A percentile compares a stretch with the other conserved stretches of the same genome.
Conservation (phyloP, 2,329 filamentous ascomycete species). For the Penicillium sp. region DNA sequence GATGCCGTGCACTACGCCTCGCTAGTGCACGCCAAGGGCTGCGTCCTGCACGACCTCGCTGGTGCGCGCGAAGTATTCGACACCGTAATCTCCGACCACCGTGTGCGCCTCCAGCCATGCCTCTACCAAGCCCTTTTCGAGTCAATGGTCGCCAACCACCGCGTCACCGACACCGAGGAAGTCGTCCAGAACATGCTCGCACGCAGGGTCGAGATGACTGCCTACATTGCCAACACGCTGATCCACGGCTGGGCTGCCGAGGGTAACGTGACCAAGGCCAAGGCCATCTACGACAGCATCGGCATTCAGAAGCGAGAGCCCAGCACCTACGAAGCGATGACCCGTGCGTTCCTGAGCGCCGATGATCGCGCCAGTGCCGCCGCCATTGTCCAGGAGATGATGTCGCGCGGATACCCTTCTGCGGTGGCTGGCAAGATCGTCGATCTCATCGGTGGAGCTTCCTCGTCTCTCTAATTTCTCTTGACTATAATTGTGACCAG, state of each 20-base stretch:
- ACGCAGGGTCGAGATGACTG: conserved; percentile 77
- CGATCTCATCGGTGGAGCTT: conserved; percentile 68
- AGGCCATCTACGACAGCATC: conserved; percentile 75
- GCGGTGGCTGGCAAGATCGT: conserved; percentile 92
- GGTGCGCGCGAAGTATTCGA: conserved; percentile 82
- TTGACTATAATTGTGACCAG: conserved; percentile 2
- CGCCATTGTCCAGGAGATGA: conserved; percentile 81
- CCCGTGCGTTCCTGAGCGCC: conserved; percentile 80
- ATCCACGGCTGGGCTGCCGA: conserved; percentile 94
- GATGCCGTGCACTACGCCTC: conserved; percentile 96
- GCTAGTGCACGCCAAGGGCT: conserved; percentile 92
- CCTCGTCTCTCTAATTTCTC: conserved; percentile 24
- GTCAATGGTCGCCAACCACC: conserved; percentile 91
- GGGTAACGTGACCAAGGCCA: conserved; percentile 74
- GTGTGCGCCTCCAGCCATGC: conserved; percentile 72
- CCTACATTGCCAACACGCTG: conserved; percentile 96
- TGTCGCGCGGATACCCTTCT: conserved; percentile 82
- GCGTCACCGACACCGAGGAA: conserved; percentile 70
- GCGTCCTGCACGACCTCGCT: conserved; percentile 85
- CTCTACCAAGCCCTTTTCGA: conserved; percentile 97
- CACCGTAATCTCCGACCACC: conserved; percentile 65
- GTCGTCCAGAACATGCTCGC: conserved; percentile 72
- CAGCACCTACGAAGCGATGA: conserved; percentile 99
- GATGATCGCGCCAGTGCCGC: conserved; percentile 76
- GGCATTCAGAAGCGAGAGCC: conserved; percentile 79